Evolutionary conservation across 306 rosid genomes (phyloP).

Genomic region (Sindora glabra): DNA sequence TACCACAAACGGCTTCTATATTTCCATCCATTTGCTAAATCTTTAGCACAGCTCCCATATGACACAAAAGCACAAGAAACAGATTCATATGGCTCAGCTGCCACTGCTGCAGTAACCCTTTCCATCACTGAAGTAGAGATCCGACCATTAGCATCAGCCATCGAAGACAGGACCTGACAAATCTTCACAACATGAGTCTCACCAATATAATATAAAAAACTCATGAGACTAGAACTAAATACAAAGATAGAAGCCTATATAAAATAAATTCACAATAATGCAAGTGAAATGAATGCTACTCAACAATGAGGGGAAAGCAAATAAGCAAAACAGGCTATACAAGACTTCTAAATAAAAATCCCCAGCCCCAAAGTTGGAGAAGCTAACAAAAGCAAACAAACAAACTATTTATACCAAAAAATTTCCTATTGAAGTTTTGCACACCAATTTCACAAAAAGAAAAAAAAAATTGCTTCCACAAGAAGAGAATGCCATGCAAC

Average conservation of each 20-base stretch:
- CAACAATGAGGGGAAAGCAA: neutral
- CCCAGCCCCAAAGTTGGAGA: neutral
- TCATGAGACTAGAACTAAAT: slow-evolving; percentile 5
- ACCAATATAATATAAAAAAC: slow-evolving; percentile 2
- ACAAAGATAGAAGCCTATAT: neutral
- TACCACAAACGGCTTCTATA: slow-evolving; percentile 92
- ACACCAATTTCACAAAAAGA: neutral
- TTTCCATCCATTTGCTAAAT: slow-evolving; percentile 92
- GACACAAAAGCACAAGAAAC: slow-evolving; percentile 93
- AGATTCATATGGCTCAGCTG: slow-evolving; percentile 86
- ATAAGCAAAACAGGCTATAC: neutral
- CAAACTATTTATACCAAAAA: neutral
- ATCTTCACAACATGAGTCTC: slow-evolving; percentile 14
- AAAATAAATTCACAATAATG: slow-evolving; percentile 7
- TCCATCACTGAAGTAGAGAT: slow-evolving; percentile 71
- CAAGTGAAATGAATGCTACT: neutral
- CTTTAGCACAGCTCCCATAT: slow-evolving; percentile 78
- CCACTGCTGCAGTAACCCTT: slow-evolving; percentile 93
- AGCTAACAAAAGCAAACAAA: neutral
- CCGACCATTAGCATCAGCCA: slow-evolving; percentile 90
- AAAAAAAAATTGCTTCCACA: neutral
- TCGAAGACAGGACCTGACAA: slow-evolving; percentile 74
- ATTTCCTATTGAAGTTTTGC: neutral
- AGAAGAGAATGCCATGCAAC: slow-evolving; percentile 5
- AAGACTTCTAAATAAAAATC: slow-evolving; percentile 1